Evolutionary conservation across 2,329 filamentous ascomycete species (phyloP).

Genomic region (Mollisia scopiformis): DNA sequence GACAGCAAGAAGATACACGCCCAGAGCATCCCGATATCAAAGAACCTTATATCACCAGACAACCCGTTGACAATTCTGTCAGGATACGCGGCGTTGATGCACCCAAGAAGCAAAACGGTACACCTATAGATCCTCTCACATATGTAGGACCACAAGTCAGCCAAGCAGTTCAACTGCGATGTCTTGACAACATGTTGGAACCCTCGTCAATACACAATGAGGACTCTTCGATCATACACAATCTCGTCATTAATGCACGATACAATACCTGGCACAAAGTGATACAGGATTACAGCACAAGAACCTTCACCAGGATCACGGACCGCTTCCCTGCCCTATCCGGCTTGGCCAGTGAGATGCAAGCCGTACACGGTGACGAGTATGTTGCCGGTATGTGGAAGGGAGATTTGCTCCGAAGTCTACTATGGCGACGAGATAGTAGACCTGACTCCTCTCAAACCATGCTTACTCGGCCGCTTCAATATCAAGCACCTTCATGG

Average conservation of each 20-base stretch:
- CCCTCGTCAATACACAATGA: background rate
- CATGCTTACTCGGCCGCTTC: background rate
- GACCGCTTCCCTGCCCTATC: background rate
- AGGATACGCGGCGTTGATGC: no score
- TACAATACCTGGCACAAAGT: background rate
- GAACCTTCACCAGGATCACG: background rate
- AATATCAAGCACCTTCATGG: background rate
- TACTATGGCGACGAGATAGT: background rate
- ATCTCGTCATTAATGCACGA: background rate
- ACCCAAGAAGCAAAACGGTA: no score
- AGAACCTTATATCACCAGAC: no score
- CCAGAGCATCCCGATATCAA: no score
- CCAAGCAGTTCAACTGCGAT: background rate
- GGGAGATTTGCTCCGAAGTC: background rate
- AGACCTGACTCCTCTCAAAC: background rate
- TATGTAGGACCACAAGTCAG: no score
- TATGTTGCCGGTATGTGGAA: background rate
- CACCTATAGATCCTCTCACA: no score
- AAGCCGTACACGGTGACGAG: background rate
- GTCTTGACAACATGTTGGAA: constrained; percentile 1
- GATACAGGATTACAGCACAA: background rate
- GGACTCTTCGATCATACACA: background rate
- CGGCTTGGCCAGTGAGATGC: constrained; percentile 1
- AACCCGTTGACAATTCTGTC: no score
- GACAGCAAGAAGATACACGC: background rate